A percentile compares a stretch with the other conserved stretches of the same genome.
Conservation (phyloP, 768 basidiomycete genomes). For the Lactifluus volemus region DNA sequence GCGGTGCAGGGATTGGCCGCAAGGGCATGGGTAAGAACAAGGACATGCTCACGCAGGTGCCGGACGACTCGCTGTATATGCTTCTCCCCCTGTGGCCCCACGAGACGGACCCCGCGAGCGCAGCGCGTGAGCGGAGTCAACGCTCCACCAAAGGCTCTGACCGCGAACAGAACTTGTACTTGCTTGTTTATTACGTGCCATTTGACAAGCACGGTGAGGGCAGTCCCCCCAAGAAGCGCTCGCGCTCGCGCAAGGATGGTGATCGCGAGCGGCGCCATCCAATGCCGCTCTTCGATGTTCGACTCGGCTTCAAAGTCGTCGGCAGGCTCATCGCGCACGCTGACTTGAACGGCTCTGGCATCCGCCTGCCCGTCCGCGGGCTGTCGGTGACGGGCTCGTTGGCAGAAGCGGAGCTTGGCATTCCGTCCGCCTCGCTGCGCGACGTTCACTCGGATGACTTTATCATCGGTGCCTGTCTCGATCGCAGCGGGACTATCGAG, state of each 20-base stretch:
- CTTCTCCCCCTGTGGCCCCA: constrained; percentile 78
- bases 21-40: constrained; percentile 15
- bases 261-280: constrained; percentile 27
- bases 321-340: constrained; percentile 66
- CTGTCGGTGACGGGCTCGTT: constrained; percentile 56
- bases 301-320: constrained; percentile 61
- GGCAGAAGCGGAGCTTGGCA: constrained; percentile 30
- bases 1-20: constrained; percentile 21
- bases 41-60: constrained; percentile 51
- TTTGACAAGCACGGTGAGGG: constrained; percentile 32
- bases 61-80: constrained; percentile 70
- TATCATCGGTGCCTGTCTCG: constrained; percentile 52
- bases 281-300: constrained; percentile 31
- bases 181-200: constrained; percentile 75
- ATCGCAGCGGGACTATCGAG: constrained; percentile 60
- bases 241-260: constrained; percentile 25
- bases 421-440: constrained; percentile 30
- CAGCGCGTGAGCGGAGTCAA: constrained; percentile 18
- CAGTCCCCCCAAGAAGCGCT: constrained; percentile 34
- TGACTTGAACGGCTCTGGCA: constrained; percentile 63
- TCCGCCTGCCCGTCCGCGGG: constrained; percentile 66
- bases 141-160: constrained; percentile 28
- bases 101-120: constrained; percentile 45
- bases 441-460: constrained; percentile 33
- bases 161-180: constrained; percentile 51